Conservation (phyloP, 2,329 filamentous ascomycete species). For the Microsporum ferrugineum region DNA sequence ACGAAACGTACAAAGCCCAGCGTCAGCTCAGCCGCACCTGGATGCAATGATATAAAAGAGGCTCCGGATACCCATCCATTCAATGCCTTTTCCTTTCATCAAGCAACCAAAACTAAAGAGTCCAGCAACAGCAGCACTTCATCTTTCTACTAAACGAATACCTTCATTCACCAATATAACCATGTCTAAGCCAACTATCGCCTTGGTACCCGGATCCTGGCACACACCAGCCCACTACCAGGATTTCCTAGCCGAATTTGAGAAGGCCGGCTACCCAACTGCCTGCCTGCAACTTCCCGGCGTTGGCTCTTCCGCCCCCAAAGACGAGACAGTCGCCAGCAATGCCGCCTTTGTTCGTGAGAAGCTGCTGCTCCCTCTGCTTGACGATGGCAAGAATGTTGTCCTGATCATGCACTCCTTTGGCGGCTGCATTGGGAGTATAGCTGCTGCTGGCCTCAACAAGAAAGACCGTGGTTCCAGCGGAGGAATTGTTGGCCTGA, state of each 20-base stretch:
- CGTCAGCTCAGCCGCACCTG: background rate
- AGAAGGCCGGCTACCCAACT: slow-evolving; percentile 22
- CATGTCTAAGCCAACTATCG: slow-evolving; percentile 24
- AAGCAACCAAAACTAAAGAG: background rate
- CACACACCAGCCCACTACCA: slow-evolving; percentile 24
- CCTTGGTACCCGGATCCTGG: slow-evolving; percentile 29
- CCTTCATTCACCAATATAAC: background rate
- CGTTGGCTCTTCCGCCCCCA: slow-evolving; percentile 8
- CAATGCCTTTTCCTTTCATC: background rate
- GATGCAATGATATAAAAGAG: background rate
- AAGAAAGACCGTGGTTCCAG: slow-evolving; percentile 5
- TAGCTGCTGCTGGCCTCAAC: slow-evolving; percentile 21
- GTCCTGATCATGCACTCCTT: slow-evolving; percentile 30
- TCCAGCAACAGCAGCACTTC: background rate
- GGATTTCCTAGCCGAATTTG: slow-evolving; percentile 20
- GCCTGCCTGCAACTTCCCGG: slow-evolving; percentile 11
- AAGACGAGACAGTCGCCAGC: slow-evolving; percentile 15
- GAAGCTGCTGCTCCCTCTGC: slow-evolving; percentile 19
- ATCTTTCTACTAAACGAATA: background rate
- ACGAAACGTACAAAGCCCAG: background rate
- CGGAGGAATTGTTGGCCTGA: slow-evolving; percentile 9
- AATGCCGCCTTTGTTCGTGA: slow-evolving; percentile 21
- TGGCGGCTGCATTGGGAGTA: slow-evolving; percentile 22
- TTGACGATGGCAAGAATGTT: slow-evolving; percentile 26
- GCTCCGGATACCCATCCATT: background rate